These are phyloP conservation scores for Coprinopsis strossmayeri DNA, from an alignment of 768 basidiomycete genomes.

Conservation along the genomic window DNA sequence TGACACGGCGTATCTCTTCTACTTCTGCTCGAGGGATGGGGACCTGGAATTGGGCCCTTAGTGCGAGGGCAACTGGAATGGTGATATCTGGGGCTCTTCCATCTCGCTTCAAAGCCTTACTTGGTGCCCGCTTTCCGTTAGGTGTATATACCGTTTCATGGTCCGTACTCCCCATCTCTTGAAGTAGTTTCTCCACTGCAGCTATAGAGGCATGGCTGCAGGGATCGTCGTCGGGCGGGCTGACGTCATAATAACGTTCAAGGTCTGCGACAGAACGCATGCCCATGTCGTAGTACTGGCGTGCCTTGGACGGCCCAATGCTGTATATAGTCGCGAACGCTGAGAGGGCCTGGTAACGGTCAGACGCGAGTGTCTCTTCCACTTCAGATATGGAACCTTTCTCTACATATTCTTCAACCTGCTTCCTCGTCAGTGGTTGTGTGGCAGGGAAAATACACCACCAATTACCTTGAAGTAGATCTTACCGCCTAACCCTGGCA, in stretches of 20 bases:
- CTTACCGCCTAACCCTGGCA: constrained; percentile 44
- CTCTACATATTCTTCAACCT: constrained; percentile 62
- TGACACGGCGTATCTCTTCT: constrained; percentile 62
- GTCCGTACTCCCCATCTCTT: neutral
- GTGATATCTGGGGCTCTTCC: constrained; percentile 26
- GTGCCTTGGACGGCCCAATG: constrained; percentile 67
- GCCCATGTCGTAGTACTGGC: constrained; percentile 56
- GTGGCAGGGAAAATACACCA: too few species aligned
- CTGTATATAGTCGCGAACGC: constrained; percentile 62
- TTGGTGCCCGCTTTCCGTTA: constrained; percentile 22
- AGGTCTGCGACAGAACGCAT: constrained; percentile 66
- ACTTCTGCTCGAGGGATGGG: constrained; percentile 70
- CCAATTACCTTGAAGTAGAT: neutral
- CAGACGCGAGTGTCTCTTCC: constrained; percentile 40
- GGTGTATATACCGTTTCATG: constrained; percentile 20
- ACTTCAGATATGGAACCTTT: constrained; percentile 36
- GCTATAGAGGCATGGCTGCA: neutral
- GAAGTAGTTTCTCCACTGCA: constrained; percentile 15
- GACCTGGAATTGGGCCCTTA: constrained; percentile 48
- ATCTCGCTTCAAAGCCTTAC: constrained; percentile 4
- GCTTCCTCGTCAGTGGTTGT: neutral
- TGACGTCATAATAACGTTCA: constrained; percentile 54
- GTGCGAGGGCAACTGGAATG: constrained; percentile 52
- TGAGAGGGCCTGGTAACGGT: constrained; percentile 51
- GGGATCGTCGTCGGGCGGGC: constrained; percentile 15